Evolutionary conservation across 345 rosid species (phyloP), one percentile per base, ranked within the genome.

Genomic region (Gossypium mustelinum): DNA sequence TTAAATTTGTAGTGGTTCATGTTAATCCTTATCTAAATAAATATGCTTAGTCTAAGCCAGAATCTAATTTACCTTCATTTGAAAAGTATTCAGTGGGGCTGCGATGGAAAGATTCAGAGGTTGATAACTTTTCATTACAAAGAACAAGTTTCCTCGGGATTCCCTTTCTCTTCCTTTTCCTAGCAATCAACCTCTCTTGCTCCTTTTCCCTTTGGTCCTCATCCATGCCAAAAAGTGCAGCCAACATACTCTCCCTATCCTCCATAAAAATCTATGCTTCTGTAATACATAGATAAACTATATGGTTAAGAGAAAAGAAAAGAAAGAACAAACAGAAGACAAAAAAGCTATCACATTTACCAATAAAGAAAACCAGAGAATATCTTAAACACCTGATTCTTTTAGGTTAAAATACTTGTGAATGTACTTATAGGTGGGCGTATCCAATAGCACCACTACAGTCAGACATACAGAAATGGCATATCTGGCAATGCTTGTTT

Each of bases 21-120:
- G 14, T 29, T 61, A 61, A 61, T 61, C 65, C n/a, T 27, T 29
- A 34, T 62, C 45, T 29, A 34, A 62, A 11, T 14, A 29, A 14
- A 61, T 61, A 13, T 14, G 20, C 45, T 62, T 29, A 16, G 6
- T 27, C 20, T 62, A 62, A 29, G 45, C 45, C 67, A 29, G 11
- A 62, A 62, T 14, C 17, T 5, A 25, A 65, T 65, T 5, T 65
- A 65, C 70, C 70, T 41, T 65, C 51, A n/a, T n/a, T 65, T 44
- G 70, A 43, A 11, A 18, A 17, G 51, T 65, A 41, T 43, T 65
- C 25, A 18, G 51, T 2, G 1, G 52, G 27, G 11, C 16, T 18
- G 14, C 39, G 29, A 7, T 62, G 14, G 24, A 4, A 44, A 43
- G 70, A 41, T 20, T 65, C 52, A n/a, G 52, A 11, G 27, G 0